Evolutionary conservation across 345 rosid species (phyloP).

Genomic region (Brassica incana): DNA sequence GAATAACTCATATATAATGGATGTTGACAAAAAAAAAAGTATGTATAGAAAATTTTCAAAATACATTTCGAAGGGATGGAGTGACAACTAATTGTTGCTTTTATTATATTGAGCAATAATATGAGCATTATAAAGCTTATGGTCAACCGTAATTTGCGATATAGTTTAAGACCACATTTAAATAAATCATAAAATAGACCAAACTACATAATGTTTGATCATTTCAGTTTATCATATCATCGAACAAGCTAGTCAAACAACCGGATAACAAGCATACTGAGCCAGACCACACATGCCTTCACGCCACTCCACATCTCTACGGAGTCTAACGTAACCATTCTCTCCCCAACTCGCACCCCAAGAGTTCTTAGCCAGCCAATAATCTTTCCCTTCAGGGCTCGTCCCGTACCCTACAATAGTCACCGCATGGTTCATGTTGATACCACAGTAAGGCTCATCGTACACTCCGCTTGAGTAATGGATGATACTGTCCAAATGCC

Average conservation of each 20-base stretch:
- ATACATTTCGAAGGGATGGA: too few relatives aligned
- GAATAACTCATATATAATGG: too few relatives aligned
- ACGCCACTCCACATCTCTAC: constrained; percentile 36
- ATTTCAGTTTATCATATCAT: background rate
- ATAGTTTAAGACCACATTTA: background rate
- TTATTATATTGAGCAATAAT: background rate
- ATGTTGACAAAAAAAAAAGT: too few relatives aligned
- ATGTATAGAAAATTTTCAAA: too few relatives aligned
- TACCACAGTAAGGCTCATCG: constrained; percentile 40
- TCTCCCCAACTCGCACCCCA: constrained; percentile 65
- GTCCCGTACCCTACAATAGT: constrained; percentile 58
- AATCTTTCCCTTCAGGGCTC: constrained; percentile 32
- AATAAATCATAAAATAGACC: background rate
- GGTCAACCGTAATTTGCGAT: background rate
- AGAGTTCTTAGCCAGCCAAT: constrained; percentile 63
- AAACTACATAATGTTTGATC: background rate
- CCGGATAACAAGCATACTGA: constrained; percentile 44
- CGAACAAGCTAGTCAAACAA: constrained; percentile 1
- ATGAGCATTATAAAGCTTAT: background rate
- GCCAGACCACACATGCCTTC: constrained; percentile 62
- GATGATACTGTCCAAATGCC: constrained; percentile 27
- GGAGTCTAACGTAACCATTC: constrained; percentile 51
- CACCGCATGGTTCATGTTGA: constrained; percentile 44
- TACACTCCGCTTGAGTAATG: constrained; percentile 51
- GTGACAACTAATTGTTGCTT: too few relatives aligned